These are phyloP conservation scores for Chlamydomonas sp. DNA, from an alignment of 139 green algal genomes.

Conservation along the genomic window DNA sequence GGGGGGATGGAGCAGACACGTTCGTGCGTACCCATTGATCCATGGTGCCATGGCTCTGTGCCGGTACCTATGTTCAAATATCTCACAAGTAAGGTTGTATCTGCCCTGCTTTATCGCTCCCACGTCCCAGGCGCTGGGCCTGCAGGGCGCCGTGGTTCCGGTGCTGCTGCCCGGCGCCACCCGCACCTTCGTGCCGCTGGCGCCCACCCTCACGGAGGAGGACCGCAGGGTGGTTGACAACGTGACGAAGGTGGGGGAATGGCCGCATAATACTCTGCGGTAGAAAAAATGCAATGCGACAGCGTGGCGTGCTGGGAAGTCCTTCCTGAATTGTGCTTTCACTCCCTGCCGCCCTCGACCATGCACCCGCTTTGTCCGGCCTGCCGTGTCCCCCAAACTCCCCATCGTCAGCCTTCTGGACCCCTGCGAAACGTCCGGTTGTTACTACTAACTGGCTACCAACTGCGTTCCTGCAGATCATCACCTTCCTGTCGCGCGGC, in stretches of 20 bases:
- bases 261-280: too few species aligned
- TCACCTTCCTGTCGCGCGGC: conserved; percentile 56
- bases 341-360: too few species aligned
- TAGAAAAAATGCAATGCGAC: too few species aligned
- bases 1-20: neutral
- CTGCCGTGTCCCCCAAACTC: too few species aligned
- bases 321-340: too few species aligned
- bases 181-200: conserved; percentile 62
- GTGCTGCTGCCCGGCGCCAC: conserved; percentile 48
- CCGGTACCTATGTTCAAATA: too few species aligned
- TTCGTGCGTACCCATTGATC: neutral
- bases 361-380: too few species aligned
- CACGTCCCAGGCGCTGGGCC: conserved; percentile 40
- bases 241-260: conserved; percentile 61
- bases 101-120: neutral
- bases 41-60: too few species aligned
- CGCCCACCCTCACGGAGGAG: conserved; percentile 66
- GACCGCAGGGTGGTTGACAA: conserved; percentile 81
- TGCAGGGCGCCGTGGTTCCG: conserved; percentile 40
- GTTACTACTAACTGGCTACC: too few species aligned
- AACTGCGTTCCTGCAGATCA: conserved; percentile 13
- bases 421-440: too few species aligned
- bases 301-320: too few species aligned
- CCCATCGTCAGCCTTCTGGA: too few species aligned
- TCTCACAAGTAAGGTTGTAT: neutral